Evolutionary conservation across 2,329 filamentous ascomycete genomes (phyloP), one percentile per base, ranked within the genome.

Genomic region (Mariannaea elegans): DNA sequence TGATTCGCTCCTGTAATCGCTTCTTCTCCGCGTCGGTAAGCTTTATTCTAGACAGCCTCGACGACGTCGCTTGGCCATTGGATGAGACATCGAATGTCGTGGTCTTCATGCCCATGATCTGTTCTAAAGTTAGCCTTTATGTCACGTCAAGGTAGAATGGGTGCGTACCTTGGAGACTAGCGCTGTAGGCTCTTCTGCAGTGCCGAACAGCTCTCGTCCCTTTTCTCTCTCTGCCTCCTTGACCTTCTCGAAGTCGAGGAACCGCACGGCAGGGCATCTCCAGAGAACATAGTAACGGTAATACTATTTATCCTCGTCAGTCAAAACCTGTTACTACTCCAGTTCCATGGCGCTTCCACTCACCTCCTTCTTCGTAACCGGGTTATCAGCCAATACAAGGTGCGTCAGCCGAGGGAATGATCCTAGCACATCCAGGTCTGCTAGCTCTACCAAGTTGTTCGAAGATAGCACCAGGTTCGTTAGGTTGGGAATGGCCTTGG

Each of bases 271-370:
- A 1, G 93, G 93, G 74, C 91, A 92, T 64, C 90, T 87, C 90
- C 92, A 97, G 61, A 99, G 86, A 24, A 97, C 81, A 90, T 92
- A 99, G 75, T 90, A 90, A 52, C 95, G 90, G 80, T 98, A 99
- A 78, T 97, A 82, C 93, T 97, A 53, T 13, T n/a, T 42, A 29
- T 19, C 14, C 29, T 34, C 27, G 42, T 63, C 51, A 61, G 59
- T 62, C 36, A 55, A 47, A n/a, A 27, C n/a, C 14, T 41, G 5
- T 41, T 31, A 14, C 29, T 18, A 46, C 27, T 12, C 46, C 47
- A 34, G 7, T 19, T 12, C 16, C 32, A 18, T 7, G 29, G 4
- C 39, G 19, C 6, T n/a, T 39, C 23, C n/a, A 23, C 89, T 69
- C 75, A 97, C 94, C 87, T 98, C 94, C 79, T 94, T 97, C 81